phyloP scores from a whole-genome alignment of 2,329 filamentous ascomycete species.

The Phyllosticta citrichinensis region DNA sequence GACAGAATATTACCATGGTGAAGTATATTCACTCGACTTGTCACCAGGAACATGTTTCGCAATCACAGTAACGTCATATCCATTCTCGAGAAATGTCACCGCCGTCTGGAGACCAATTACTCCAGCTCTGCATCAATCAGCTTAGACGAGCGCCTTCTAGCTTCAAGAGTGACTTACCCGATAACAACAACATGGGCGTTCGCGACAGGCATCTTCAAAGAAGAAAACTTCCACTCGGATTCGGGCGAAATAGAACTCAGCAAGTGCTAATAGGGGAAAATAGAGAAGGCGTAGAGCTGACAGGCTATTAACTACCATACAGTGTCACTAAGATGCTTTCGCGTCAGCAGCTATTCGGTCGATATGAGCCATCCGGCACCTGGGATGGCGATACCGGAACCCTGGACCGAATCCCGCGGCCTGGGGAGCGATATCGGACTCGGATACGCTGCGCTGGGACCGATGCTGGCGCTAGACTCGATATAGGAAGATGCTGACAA shows the following conservation, averaged over 20 bases:
- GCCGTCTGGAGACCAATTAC: conserved; percentile 39
- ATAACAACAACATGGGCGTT: conserved; percentile 4
- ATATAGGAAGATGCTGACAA: neutral
- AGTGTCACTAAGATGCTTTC: neutral
- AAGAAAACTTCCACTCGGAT: neutral
- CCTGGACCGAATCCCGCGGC: neutral
- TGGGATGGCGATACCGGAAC: neutral
- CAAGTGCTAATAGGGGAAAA: too few species aligned
- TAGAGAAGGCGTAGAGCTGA: neutral
- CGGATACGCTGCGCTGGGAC: neutral
- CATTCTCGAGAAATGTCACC: conserved; percentile 31
- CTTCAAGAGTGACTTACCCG: neutral
- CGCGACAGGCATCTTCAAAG: neutral
- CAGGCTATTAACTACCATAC: neutral
- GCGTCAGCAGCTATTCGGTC: neutral
- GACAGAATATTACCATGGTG: conserved; percentile 28
- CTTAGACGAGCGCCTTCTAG: neutral
- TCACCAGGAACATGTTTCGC: conserved; percentile 35
- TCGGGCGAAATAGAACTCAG: neutral
- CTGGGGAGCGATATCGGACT: neutral
- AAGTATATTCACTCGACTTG: conserved; percentile 33
- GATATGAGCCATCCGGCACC: neutral
- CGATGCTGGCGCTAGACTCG: neutral
- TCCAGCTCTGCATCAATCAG: conserved; percentile 28
- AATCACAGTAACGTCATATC: conserved; percentile 33